Evolutionary conservation across 2,329 filamentous ascomycete genomes (phyloP), one percentile per base, ranked within the genome.

Genomic region (Neonectria neomacrospora): DNA sequence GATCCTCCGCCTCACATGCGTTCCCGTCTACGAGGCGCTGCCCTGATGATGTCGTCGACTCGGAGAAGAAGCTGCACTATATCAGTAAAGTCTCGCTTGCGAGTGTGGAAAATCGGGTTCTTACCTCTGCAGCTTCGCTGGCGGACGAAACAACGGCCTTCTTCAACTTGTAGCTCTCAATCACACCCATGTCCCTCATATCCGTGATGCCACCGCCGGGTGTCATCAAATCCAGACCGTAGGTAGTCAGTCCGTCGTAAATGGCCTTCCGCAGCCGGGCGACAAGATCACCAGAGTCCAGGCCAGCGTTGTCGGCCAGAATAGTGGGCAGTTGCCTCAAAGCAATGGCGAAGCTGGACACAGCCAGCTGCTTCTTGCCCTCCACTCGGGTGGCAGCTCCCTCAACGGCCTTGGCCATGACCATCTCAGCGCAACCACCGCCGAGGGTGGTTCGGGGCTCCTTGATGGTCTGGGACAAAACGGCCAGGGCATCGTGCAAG

Each of bases 141-240:
- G 96, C 96, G 65, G 94, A 97, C 56, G 92, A 96, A 54, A 99
- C 96, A 58, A 99, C 96, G n/a, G 96, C 96, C 78, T 89, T 91
- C 88, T 99, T 99, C 78, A 99, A 83, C 86, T 99, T 99, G 86
- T 97, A 98, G 80, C 93, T 97, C 83, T 99, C 96, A 71, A 99
- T 91, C 28, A 99, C 94, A 47, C 96, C 96, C 51, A 97, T 78
- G 74, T 99, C 93, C 57, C 95, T 88, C 96, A 99, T 99, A 76
- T 99, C 96, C 12, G 93, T 87, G 74, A 99, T 93, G 47, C 94
- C 94, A 63, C 96, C 96, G 42, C 96, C 95, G 2, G 95, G 94
- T 1, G 91, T 93, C 81, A 91, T 85, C 67, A 99, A 83, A 76
- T 99, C 96, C 67, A 99, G 83, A 20, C 96, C 96, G 57, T 95